Percentiles rank a stretch among this genome's conserved stretches.
Evolutionary conservation across 2,329 filamentous ascomycete genomes (phyloP).

Genomic region (Mollisia scopiformis): DNA sequence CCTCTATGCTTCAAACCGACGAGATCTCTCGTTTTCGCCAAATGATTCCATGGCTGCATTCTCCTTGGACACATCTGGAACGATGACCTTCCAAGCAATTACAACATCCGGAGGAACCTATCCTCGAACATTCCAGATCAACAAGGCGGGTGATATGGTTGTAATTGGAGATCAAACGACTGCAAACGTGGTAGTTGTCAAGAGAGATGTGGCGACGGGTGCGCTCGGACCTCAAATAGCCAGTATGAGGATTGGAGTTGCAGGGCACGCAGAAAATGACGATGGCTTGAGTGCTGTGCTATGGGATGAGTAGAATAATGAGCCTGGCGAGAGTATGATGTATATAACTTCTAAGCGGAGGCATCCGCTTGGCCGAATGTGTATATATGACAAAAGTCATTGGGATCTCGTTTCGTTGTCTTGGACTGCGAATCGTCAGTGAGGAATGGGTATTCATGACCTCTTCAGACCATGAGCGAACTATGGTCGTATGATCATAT

Average conservation of each 20-base stretch:
- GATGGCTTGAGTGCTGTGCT: slow-evolving; percentile 52
- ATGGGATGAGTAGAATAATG: slow-evolving; percentile 46
- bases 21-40: slow-evolving; percentile 57
- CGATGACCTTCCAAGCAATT: slow-evolving; percentile 43
- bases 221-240: slow-evolving; percentile 43
- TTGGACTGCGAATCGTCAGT: no score
- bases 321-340: not conserved
- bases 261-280: slow-evolving; percentile 46
- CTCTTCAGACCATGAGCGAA: no score
- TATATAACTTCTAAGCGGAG: not conserved
- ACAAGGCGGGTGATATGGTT: slow-evolving; percentile 44
- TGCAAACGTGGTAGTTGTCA: slow-evolving; percentile 43
- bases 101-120: slow-evolving; percentile 46
- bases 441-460: no score
- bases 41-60: slow-evolving; percentile 51
- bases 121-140: slow-evolving; percentile 49
- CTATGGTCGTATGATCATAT: no score
- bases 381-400: not conserved
- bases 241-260: slow-evolving; percentile 43
- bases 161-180: slow-evolving; percentile 48
- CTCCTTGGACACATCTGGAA: slow-evolving; percentile 39
- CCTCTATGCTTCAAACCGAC: slow-evolving; percentile 64
- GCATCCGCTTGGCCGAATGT: not conserved
- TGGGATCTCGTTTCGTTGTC: slow-evolving; percentile 11
- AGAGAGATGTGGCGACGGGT: slow-evolving; percentile 44